Base-by-base conservation (phyloP, 148 eudicot species). In the Chenopodium formosanum region DNA sequence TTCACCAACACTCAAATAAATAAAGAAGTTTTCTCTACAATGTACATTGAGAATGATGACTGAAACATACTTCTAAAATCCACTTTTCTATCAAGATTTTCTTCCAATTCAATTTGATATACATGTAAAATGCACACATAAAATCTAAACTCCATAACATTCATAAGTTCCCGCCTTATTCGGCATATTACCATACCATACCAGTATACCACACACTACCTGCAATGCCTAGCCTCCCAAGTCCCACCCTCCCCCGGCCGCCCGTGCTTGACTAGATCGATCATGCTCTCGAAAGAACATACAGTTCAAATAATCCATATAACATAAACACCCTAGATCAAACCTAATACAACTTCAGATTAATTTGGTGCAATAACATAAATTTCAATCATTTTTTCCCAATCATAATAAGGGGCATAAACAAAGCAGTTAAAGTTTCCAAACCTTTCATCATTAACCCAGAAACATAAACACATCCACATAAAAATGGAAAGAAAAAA, bases 381-480 rank as follows among this genome's bases (percentile, higher is more conserved):
- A 16, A 53, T 31, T 70, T 70, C 74, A 70, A 50, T 7, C 40
- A 70, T 6, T 70, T 37, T 6, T 68, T 72, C 80, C 72, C 75
- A 79, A n/a, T 68, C 75, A 73, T 44, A 53, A 58, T 60, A 47
- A 37, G 4, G 2, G 20, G 34, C 9, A 64, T 16, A 17, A 67
- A 58, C 12, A 40, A 23, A 11, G 10, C 19, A 63, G 13, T 23
- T 50, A 22, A 79, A 69, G 70, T 0, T 31, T 70, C 76, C 73
- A 29, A 47, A 47, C 77, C 44, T 68, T 67, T 60, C 44, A 10
- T 23, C 17, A 23, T 20, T 16, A 16, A 80, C 22, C 32, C 46
- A 29, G 47, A 62, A 37, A 14, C 34, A 66, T 4, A 22, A 46
- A 65, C 52, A 63, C 22, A 4, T 4, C 40, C 14, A 68, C n/a